These are phyloP conservation scores for Cryphonectria nitschkei DNA, from an alignment of 2,329 filamentous ascomycete species.

Conservation along the genomic window DNA sequence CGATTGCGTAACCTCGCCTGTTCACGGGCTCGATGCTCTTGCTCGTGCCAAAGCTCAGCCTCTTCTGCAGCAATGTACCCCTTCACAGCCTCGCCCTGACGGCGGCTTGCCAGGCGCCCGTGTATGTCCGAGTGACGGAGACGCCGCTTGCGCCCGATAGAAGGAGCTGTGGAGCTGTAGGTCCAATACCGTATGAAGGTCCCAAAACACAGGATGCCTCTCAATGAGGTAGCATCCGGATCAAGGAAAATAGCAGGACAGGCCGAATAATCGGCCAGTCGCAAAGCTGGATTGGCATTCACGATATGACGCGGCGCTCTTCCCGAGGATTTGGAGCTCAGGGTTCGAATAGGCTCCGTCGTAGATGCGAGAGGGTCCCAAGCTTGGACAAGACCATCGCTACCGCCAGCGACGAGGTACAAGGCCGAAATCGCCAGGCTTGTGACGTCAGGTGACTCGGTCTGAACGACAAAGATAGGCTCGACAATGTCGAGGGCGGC, in stretches of 20 bases:
- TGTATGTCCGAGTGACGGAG: constrained; percentile 68
- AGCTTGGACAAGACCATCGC: constrained; percentile 90
- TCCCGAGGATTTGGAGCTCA: constrained; percentile 83
- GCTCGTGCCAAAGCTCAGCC: constrained; percentile 76
- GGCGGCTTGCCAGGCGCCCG: constrained; percentile 53
- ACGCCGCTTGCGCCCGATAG: constrained; percentile 77
- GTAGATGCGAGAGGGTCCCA: constrained; percentile 95
- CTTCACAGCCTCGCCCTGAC: constrained; percentile 69
- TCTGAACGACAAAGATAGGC: constrained; percentile 82
- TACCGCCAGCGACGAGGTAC: constrained; percentile 90
- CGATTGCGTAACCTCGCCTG: constrained; percentile 72
- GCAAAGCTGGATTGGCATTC: constrained; percentile 58
- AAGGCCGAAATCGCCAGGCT: constrained; percentile 82
- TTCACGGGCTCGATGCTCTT: constrained; percentile 68
- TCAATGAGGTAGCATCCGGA: constrained; percentile 81
- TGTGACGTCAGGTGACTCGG: constrained; percentile 86
- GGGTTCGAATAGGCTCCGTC: constrained; percentile 75
- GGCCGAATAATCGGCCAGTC: constrained; percentile 76
- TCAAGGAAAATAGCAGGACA: constrained; percentile 86
- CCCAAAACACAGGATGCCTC: constrained; percentile 86
- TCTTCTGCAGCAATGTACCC: constrained; percentile 88
- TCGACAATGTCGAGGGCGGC: constrained; percentile 61
- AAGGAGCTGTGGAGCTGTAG: constrained; percentile 82
- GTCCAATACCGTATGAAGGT: constrained; percentile 91
- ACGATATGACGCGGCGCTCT: constrained; percentile 75